Conservation (phyloP, 2,329 filamentous ascomycete genomes). For the Claviceps africana region DNA sequence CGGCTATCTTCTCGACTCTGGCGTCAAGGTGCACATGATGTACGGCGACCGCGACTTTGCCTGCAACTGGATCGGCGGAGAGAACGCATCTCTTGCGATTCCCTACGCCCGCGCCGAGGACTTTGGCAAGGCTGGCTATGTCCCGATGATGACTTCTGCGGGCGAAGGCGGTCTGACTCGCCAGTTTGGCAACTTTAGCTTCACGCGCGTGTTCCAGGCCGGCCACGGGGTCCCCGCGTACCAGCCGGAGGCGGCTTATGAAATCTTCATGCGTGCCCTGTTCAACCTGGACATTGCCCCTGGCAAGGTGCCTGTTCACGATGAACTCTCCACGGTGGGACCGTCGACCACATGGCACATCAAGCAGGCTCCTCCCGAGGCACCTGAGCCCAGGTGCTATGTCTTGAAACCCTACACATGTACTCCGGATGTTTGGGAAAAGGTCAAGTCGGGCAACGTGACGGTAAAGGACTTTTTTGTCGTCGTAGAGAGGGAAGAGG, state of each 20-base stretch:
- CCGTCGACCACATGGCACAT: conserved; percentile 46
- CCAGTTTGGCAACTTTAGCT: conserved; percentile 60
- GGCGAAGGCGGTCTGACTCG: conserved; percentile 54
- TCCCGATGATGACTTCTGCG: conserved; percentile 50
- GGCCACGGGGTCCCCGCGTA: conserved; percentile 49
- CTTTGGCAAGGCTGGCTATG: conserved; percentile 53
- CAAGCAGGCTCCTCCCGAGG: conserved; percentile 33
- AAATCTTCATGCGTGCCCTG: conserved; percentile 45
- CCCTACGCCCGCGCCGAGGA: conserved; percentile 29
- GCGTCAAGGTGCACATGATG: conserved; percentile 56
- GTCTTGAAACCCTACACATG: conserved; percentile 43
- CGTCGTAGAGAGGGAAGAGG: conserved; percentile 7
- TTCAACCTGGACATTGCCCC: conserved; percentile 39
- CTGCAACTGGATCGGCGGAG: conserved; percentile 55
- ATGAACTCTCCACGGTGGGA: conserved; percentile 35
- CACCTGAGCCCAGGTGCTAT: conserved; percentile 42
- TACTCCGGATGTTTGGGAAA: conserved; percentile 34
- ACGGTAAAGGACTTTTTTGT: conserved; percentile 28
- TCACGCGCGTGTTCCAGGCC: conserved; percentile 50
- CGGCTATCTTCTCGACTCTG: conserved; percentile 43
- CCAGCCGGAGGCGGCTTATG: conserved; percentile 42
- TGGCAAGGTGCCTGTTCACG: conserved; percentile 35
- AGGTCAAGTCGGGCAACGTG: conserved; percentile 36
- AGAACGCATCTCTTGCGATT: conserved; percentile 52
- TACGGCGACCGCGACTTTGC: conserved; percentile 51